Evolutionary conservation across 129 eudicot species (phyloP), one percentile per base, ranked within the genome.

Genomic region (Flaveria ramosissima): DNA sequence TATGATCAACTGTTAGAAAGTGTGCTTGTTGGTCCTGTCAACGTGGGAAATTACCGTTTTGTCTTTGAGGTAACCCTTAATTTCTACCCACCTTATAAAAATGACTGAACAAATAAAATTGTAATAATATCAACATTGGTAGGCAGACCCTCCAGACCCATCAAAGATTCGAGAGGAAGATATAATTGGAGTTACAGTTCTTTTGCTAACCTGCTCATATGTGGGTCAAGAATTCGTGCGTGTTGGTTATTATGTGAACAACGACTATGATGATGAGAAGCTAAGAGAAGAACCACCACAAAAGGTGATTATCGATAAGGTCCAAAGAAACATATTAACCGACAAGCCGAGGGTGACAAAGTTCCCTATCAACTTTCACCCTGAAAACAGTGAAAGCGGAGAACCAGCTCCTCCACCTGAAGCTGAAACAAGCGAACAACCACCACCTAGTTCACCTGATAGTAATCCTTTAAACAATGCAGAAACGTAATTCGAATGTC

Each of bases 71-170:
- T 93, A 83, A 46, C 0, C 6, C 6, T 3, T 19, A 36, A 36
- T 36, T 36, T 30, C n/a, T 43, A 20, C 20, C 64, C 41, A 8
- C 3, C 6, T 9, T 71, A 47, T n/a, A 0, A 1, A 19, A 60
- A 3, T 19, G 7, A 14, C 27, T 30, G 32, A 13, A 47, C 30
- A 12, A n/a, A 27, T 48, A 3, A n/a, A 21, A 64, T 64, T 42
- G 7, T 20, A 55, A 14, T 19, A 59, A 59, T 24, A 1, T 69
- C 45, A 42, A 21, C 71, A 57, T 39, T 70, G 43, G 45, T 82
- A 93, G 98, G 98, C 98, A 17, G 96, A 93, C 77, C 93, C 98
- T 20, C 98, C 97, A 14, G 96, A 93, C 76, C 92, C 98, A 50
- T 85, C 96, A 66, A 90, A 86, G 81, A 93, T 93, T 20, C 93